Evolutionary conservation across 179 eudicot genomes (phyloP), one percentile per base, ranked within the genome.

Genomic region (Silene vulgaris): DNA sequence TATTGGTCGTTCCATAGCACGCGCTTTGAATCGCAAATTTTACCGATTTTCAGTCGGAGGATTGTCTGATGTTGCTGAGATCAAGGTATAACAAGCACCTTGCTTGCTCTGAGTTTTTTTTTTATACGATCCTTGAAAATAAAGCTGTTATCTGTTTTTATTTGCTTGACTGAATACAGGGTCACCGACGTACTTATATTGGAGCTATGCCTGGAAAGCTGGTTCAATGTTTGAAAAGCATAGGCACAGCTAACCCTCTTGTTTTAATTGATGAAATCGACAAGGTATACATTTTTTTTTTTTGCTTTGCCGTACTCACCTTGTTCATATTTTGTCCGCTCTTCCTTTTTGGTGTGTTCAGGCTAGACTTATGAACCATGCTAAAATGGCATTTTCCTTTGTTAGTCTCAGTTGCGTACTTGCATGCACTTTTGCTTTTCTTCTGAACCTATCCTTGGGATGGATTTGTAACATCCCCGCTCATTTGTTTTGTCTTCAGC

Each of bases 201-300:
- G 99, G 99, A 79, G 98, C 98, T 77, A 96, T 96, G 99, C 99
- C 99, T 48, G 99, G 99, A 75, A 93, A 93, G 81, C 77, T 96
- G 91, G 98, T 96, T 69, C 98, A 96, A 79, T 93, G 99, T 75
- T 80, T 96, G 82, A 96, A 96, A 84, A 91, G 80, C 72, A 97
- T 93, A 48, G 99, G 95, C 75, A 91, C 98, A 32, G 92, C 96
- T 70, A 96, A 96, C 65, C 99, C 99, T 84, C 97, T 96, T 78
- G 98, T 96, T 69, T 80, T 96, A 75, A 93, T 96, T 28, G 99
- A 96, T 87, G 99, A 96, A 83, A 96, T 96, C 65, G 99, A 96
- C 84, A 95, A 95, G 98, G 97, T 92, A 87, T 79, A 30, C 43
- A 57, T 60, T 80, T 11, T n/a, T 35, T 35, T 35, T 7, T 37